Conservation (phyloP, 2,329 filamentous ascomycete genomes). For the Diaporthe ampelina region DNA sequence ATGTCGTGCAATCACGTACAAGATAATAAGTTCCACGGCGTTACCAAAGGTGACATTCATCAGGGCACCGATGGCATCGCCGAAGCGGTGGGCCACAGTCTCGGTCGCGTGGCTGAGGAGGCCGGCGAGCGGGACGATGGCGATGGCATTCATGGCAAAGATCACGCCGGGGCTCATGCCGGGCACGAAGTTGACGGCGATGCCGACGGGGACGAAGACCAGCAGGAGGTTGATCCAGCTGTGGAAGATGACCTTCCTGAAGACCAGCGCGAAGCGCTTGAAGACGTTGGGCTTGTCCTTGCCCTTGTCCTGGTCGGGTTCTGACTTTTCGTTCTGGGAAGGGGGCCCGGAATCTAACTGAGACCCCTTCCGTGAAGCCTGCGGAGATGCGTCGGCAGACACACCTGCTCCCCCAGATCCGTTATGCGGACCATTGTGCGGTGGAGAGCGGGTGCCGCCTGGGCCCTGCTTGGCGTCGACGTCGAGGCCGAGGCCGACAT, state of each 20-base stretch:
- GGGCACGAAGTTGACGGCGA: conserved; percentile 70
- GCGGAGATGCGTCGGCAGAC: conserved; percentile 60
- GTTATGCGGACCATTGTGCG: conserved; percentile 43
- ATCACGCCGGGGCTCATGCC: conserved; percentile 71
- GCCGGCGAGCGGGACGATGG: conserved; percentile 81
- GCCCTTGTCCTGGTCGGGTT: conserved; percentile 41
- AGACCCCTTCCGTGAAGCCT: conserved; percentile 70
- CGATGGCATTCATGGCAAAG: conserved; percentile 82
- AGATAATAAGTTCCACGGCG: conserved; percentile 84
- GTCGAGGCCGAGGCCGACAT: conserved; percentile 36
- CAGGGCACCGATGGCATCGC: conserved; percentile 79
- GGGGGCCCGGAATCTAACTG: conserved; percentile 59
- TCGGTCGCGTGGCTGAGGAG: conserved; percentile 81
- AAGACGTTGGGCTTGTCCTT: conserved; percentile 50
- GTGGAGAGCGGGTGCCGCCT: conserved; percentile 45
- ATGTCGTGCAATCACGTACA: conserved; percentile 58
- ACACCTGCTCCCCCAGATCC: conserved; percentile 45
- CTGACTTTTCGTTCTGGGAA: conserved; percentile 35
- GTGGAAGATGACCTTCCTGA: conserved; percentile 74
- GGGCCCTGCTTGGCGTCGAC: conserved; percentile 23
- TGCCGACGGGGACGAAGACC: conserved; percentile 84
- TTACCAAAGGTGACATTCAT: conserved; percentile 86
- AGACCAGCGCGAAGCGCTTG: conserved; percentile 61
- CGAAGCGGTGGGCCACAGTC: conserved; percentile 79
- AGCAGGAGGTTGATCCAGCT: conserved; percentile 85